Conservation (phyloP, 495 filamentous ascomycete genomes). For the Neurospora sp. region DNA sequence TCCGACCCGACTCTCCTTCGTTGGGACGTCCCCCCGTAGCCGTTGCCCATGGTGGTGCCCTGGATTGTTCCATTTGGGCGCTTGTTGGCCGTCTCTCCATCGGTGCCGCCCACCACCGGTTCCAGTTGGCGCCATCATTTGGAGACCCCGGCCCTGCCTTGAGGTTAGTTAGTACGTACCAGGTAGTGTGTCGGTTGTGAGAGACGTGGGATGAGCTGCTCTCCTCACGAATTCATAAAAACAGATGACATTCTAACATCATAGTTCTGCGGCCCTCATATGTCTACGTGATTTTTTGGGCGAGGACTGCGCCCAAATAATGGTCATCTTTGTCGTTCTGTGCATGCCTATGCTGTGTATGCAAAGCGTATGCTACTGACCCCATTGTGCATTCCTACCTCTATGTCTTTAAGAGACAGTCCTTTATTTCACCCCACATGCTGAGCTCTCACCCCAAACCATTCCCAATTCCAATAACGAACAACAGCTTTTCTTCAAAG, state of each 20-base stretch:
- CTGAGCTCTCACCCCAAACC: neutral
- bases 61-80: neutral
- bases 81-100: neutral
- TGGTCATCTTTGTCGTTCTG: neutral
- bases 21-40: neutral
- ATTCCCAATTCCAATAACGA: neutral
- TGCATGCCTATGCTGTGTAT: neutral
- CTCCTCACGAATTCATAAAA: neutral
- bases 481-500: neutral
- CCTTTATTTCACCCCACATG: neutral
- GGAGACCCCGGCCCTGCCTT: neutral
- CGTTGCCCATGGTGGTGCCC: neutral
- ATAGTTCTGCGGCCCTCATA: neutral
- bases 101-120: neutral
- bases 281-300: neutral
- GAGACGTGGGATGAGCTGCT: neutral
- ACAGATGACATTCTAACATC: neutral
- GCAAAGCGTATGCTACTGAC: neutral
- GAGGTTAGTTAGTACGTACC: neutral
- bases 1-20: neutral
- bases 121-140: neutral
- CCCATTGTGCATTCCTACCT: neutral
- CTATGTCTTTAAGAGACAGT: neutral
- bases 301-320: neutral
- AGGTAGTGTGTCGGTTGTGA: neutral